Evolutionary conservation across 495 filamentous ascomycete species (phyloP), one percentile per base, ranked within the genome.

Genomic region (Hypoxylon cercidicola): DNA sequence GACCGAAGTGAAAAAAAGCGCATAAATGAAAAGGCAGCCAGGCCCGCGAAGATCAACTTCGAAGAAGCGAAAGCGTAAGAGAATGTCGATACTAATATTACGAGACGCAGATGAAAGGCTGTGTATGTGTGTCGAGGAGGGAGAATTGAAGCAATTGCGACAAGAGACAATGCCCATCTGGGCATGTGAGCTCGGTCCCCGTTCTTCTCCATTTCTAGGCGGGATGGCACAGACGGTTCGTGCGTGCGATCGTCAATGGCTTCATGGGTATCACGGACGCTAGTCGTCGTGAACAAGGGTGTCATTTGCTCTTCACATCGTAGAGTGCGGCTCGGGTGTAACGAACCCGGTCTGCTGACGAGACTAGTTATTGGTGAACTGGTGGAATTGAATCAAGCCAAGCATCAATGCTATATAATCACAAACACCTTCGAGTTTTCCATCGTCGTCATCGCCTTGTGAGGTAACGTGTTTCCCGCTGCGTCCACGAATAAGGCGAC

Each of bases 1-100:
- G 20, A 23, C 32, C 44, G 19, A 39, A 46, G 20, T 48, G 37
- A 55, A 46, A 61, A 18, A 58, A 47, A 30, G 16, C 7, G 7
- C 40, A 19, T 28, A 45, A 30, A 58, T 52, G 18, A 57, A 69
- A 60, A 37, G 68, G 70, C 70, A 58, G 44, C 70, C 68, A 64
- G 70, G 70, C 70, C 65, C 60, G 37, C 56, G 70, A 71, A 73
- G 70, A 55, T 73, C 70, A 68, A 73, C 70, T 73, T 68, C 68
- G 54, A 66, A 64, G 67, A 71, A 73, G 41, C 49, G 61, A 73
- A 71, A 62, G 52, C 13, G 43, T 20, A 44, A 39, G 34, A 50
- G 32, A 45, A 54, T 41, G 11, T 50, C 50, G 44, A 35, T 49
- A 55, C n/a, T 53, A 19, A 57, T 32, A 32, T 19, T 21, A 16